A percentile compares a stretch with the other conserved stretches of the same genome.
Conservation (phyloP, 202 grass and related monocot genomes). For the Tripidium arundinaceum region DNA sequence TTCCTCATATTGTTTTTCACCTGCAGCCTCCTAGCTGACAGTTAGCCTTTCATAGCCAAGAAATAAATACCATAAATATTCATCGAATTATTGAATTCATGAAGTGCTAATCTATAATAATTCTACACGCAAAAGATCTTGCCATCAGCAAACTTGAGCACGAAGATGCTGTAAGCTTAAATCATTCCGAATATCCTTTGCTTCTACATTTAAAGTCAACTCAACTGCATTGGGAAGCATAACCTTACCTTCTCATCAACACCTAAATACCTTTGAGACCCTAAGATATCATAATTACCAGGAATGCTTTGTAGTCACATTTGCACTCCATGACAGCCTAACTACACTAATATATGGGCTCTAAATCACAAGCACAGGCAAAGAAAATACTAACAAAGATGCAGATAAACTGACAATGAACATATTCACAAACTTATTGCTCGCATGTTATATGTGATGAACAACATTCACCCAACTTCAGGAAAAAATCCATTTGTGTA, state of each 20-base stretch:
- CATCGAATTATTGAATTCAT: conserved; percentile 12
- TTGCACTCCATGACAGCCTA: not conserved
- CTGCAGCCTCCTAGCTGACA: not conserved
- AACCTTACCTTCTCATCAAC: not conserved
- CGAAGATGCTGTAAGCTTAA: not conserved
- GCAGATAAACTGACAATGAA: not conserved
- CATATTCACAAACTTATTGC: not conserved
- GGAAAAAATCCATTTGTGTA: too few relatives aligned
- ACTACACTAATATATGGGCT: not conserved
- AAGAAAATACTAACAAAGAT: not conserved
- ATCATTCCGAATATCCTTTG: conserved; percentile 3
- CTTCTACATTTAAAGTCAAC: conserved; percentile 19
- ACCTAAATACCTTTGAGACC: not conserved
- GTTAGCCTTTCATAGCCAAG: not conserved
- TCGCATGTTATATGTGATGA: not conserved
- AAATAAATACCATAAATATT: not conserved
- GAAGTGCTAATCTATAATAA: not conserved
- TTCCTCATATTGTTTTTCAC: not conserved
- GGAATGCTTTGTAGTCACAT: not conserved
- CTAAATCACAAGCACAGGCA: not conserved
- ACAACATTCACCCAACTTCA: not conserved
- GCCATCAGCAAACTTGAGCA: not conserved
- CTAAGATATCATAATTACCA: not conserved
- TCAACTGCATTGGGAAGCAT: conserved; percentile 4
- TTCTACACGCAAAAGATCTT: not conserved